A percentile compares a stretch with the other conserved stretches of the same genome.
Evolutionary conservation across 371 early-diverging fungal genomes (phyloP).

Genomic region (Mucor racemosus): DNA sequence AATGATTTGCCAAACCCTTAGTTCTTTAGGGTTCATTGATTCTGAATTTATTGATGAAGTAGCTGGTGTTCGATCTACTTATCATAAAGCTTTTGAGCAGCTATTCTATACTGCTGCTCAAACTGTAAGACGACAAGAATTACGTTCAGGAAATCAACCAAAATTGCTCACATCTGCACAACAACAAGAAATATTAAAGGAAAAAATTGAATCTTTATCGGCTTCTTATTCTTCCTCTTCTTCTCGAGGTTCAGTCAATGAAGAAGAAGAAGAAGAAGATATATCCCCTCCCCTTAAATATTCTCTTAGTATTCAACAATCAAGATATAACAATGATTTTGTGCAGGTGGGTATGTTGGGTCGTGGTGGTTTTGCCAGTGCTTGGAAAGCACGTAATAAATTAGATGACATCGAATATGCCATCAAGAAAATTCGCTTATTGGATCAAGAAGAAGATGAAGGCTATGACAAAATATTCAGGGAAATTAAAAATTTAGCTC

Average conservation of each 20-base stretch:
- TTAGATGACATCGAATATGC: constrained; percentile 90
- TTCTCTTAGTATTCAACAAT: constrained; percentile 57
- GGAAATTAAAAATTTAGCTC: constrained; percentile 90
- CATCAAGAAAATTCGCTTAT: constrained; percentile 80
- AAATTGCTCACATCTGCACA: constrained; percentile 21
- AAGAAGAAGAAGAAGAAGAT: background rate
- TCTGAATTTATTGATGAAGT: constrained; percentile 81
- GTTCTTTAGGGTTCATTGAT: constrained; percentile 75
- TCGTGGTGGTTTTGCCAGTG: constrained; percentile 94
- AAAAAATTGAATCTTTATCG: constrained; percentile 6
- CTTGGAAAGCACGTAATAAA: constrained; percentile 74
- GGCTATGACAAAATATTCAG: constrained; percentile 80
- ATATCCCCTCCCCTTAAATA: constrained; percentile 5
- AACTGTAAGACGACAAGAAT: constrained; percentile 52
- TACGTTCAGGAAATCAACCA: constrained; percentile 15
- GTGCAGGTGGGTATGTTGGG: constrained; percentile 79
- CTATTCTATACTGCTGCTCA: constrained; percentile 80
- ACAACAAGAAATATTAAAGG: constrained; percentile 12
- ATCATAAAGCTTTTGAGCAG: constrained; percentile 81
- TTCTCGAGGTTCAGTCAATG: background rate
- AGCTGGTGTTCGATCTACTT: constrained; percentile 77
- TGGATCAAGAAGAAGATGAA: constrained; percentile 42
- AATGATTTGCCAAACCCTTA: constrained; percentile 67
- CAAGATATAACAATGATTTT: constrained; percentile 88
- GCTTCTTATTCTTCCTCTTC: background rate